phyloP scores from a whole-genome alignment of 331 rosid species.

The Acacia pycnantha region DNA sequence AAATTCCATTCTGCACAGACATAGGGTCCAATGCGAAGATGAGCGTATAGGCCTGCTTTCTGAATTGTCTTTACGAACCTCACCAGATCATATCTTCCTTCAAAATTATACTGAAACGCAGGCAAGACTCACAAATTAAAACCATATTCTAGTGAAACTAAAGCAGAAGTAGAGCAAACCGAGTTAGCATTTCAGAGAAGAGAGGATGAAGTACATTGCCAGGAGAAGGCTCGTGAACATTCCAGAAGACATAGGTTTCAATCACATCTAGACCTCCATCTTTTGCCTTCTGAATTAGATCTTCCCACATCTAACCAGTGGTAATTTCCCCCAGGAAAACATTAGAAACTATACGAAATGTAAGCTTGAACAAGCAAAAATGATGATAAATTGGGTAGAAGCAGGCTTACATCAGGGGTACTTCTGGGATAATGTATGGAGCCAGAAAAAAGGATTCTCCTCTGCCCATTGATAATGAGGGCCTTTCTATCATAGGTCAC shows the following conservation, averaged over 20 bases:
- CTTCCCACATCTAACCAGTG: constrained; percentile 88
- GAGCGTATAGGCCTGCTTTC: constrained; percentile 91
- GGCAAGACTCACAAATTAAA: constrained; percentile 13
- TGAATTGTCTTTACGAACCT: constrained; percentile 85
- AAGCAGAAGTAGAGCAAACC: not conserved
- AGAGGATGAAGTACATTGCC: constrained; percentile 68
- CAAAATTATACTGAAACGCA: constrained; percentile 83
- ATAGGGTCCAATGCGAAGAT: constrained; percentile 97
- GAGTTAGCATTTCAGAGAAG: not conserved
- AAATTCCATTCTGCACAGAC: constrained; percentile 99
- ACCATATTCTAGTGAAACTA: not conserved
- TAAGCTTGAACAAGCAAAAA: not conserved
- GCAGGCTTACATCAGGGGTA: constrained; percentile 78
- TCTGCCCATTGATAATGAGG: constrained; percentile 83
- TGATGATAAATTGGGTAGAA: not conserved
- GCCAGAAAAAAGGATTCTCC: constrained; percentile 94
- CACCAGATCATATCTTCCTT: constrained; percentile 89
- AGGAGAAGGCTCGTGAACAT: constrained; percentile 93
- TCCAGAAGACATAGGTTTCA: constrained; percentile 97
- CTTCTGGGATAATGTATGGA: constrained; percentile 99
- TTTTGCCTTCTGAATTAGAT: constrained; percentile 91
- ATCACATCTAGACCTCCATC: constrained; percentile 95
- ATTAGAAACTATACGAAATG: constrained; percentile 25
- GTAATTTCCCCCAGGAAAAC: constrained; percentile 20
- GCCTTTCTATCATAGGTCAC: constrained; percentile 94